phyloP scores from a whole-genome alignment of 179 eudicot genomes.

The Spergularia azorica region DNA sequence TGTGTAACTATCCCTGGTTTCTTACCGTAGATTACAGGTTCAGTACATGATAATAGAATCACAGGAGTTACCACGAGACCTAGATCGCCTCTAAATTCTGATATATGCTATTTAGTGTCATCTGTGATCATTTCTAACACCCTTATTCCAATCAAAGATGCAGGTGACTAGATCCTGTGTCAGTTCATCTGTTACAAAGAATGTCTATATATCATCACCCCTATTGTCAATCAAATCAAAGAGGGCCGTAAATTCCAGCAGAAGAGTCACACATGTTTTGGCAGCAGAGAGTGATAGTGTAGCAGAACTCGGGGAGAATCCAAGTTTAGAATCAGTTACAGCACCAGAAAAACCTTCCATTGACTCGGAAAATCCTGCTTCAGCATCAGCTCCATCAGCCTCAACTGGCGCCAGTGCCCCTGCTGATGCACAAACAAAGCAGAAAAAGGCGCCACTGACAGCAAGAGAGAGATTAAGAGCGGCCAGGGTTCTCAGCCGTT shows the following conservation, averaged over 20 bases:
- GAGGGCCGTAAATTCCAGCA: conserved; percentile 27
- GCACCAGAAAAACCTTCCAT: conserved; percentile 21
- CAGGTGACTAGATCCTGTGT: conserved; percentile 44
- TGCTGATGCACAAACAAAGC: conserved; percentile 26
- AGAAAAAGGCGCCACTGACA: conserved; percentile 64
- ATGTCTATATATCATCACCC: conserved; percentile 34
- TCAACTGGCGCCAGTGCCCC: conserved; percentile 25
- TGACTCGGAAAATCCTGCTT: conserved; percentile 17
- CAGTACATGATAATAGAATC: too few relatives aligned
- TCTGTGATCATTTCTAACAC: conserved; percentile 12
- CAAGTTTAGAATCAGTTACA: conserved; percentile 34
- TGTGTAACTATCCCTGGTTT: too few relatives aligned
- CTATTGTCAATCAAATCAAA: conserved; percentile 29
- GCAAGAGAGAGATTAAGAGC: conserved; percentile 91
- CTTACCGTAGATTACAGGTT: too few relatives aligned
- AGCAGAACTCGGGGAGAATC: conserved; percentile 39
- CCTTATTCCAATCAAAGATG: conserved; percentile 23
- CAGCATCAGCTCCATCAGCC: conserved; percentile 7
- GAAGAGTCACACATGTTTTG: conserved; percentile 34
- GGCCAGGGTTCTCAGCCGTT: conserved; percentile 82
- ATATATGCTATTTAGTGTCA: too few relatives aligned
- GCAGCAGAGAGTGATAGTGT: conserved; percentile 57
- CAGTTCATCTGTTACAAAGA: conserved; percentile 29
- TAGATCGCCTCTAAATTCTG: too few relatives aligned
- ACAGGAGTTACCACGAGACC: too few relatives aligned